Evolutionary conservation across 306 rosid genomes (phyloP).

Genomic region (Trifolium subterraneum): DNA sequence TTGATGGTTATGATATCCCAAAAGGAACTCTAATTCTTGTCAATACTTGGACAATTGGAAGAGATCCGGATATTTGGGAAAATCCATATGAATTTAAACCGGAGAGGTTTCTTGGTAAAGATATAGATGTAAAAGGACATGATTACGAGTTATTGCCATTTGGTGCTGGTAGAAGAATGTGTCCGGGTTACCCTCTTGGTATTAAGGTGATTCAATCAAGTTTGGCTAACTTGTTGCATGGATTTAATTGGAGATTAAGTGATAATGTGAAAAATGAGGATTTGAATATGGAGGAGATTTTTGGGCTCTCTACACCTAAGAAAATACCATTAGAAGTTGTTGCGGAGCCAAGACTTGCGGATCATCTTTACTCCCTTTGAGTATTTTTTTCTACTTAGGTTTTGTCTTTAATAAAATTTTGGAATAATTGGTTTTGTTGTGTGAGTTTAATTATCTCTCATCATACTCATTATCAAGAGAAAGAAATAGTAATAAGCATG

Average conservation of each 20-base stretch:
- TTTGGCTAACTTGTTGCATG: conserved; percentile 82
- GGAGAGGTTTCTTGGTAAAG: conserved; percentile 63
- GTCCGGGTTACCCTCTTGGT: conserved; percentile 85
- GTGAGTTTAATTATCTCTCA: background rate
- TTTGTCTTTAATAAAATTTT: background rate
- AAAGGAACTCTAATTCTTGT: conserved; percentile 66
- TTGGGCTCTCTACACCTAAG: conserved; percentile 70
- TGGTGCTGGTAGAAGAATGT: conserved; percentile 90
- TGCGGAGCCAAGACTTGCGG: conserved; percentile 65
- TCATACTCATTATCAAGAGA: background rate
- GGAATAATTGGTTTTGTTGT: background rate
- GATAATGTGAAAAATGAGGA: conserved; percentile 51
- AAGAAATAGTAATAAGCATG: too few species aligned
- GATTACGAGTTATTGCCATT: conserved; percentile 76
- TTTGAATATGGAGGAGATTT: conserved; percentile 73
- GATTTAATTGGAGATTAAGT: conserved; percentile 75
- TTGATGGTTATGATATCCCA: conserved; percentile 71
- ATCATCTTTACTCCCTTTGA: conserved; percentile 53
- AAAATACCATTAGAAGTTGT: conserved; percentile 56
- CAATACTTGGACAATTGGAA: conserved; percentile 66
- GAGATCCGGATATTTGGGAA: conserved; percentile 78
- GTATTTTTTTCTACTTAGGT: background rate
- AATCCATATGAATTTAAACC: conserved; percentile 66
- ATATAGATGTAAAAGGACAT: conserved; percentile 73
- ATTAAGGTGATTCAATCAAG: conserved; percentile 74